These are phyloP conservation scores for Lithohypha guttulata DNA, from an alignment of 2,329 filamentous ascomycete species.

Conservation along the genomic window DNA sequence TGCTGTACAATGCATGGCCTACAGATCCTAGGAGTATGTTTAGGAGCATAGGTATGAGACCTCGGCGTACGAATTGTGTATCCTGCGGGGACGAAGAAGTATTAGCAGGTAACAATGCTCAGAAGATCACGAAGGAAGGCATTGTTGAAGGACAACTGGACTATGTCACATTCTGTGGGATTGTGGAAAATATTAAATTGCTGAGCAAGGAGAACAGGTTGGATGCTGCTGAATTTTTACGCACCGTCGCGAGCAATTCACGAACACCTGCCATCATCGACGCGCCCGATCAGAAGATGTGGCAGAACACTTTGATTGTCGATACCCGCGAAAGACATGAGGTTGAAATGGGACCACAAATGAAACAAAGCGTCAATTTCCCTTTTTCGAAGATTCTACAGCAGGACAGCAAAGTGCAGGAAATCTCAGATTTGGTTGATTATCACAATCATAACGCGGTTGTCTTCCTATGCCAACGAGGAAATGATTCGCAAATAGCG, in stretches of 20 bases:
- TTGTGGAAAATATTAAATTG: constrained; percentile 42
- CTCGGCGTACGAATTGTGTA: constrained; percentile 58
- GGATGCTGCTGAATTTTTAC: constrained; percentile 50
- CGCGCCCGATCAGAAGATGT: background rate
- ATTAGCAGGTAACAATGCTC: constrained; percentile 49
- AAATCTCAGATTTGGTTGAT: constrained; percentile 4
- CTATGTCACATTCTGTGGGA: constrained; percentile 79
- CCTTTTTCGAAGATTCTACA: constrained; percentile 35
- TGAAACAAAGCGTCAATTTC: constrained; percentile 61
- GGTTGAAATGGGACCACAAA: constrained; percentile 60
- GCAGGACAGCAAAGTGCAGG: constrained; percentile 12
- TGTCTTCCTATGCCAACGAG: constrained; percentile 38
- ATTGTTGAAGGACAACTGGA: constrained; percentile 59
- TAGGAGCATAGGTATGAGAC: constrained; percentile 62
- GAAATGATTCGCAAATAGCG: constrained; percentile 39
- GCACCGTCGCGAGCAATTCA: constrained; percentile 18
- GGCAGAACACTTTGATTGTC: constrained; percentile 48
- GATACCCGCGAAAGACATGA: constrained; percentile 81
- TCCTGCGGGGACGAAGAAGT: constrained; percentile 58
- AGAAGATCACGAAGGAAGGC: constrained; percentile 52
- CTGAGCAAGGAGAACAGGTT: constrained; percentile 58
- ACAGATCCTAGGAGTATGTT: constrained; percentile 43
- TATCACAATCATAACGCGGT: constrained; percentile 23
- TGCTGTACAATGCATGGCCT: constrained; percentile 47
- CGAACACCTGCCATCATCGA: background rate